Evolutionary conservation across 2,329 filamentous ascomycete genomes (phyloP).

Genomic region (Fusarium burgessii): DNA sequence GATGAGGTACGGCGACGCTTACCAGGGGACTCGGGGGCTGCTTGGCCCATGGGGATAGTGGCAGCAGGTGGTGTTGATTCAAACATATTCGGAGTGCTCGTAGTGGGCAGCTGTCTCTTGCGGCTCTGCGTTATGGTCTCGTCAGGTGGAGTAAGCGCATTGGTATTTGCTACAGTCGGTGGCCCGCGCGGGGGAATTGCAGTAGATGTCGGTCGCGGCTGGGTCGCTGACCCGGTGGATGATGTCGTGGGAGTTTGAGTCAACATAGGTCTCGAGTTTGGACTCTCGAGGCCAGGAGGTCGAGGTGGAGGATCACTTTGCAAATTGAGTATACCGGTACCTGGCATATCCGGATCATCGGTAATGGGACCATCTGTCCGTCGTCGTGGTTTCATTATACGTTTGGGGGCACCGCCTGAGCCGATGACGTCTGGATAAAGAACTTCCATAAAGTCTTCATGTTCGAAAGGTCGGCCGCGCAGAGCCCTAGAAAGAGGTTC

Average conservation of each 20-base stretch:
- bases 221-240: conserved; percentile 39
- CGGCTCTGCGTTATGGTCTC: conserved; percentile 59
- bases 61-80: conserved; percentile 42
- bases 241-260: conserved; percentile 48
- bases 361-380: conserved; percentile 60
- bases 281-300: conserved; percentile 42
- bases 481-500: conserved; percentile 69
- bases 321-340: conserved; percentile 61
- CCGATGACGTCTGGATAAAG: conserved; percentile 71
- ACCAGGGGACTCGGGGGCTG: conserved; percentile 49
- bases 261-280: conserved; percentile 45
- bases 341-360: conserved; percentile 62
- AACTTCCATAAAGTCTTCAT: conserved; percentile 71
- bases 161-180: conserved; percentile 54
- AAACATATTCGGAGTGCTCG: conserved; percentile 30
- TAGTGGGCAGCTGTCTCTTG: conserved; percentile 55
- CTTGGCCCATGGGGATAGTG: conserved; percentile 35
- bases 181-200: conserved; percentile 54
- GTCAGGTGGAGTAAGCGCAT: conserved; percentile 67
- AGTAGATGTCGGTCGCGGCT: conserved; percentile 48
- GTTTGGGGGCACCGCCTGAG: conserved; percentile 69
- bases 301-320: conserved; percentile 51
- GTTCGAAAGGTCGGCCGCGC: conserved; percentile 68
- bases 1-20: conserved; percentile 52
- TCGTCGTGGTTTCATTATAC: conserved; percentile 67